Evolutionary conservation across 2,329 filamentous ascomycete species (phyloP).

Genomic region (Phaeosphaeria sp.): DNA sequence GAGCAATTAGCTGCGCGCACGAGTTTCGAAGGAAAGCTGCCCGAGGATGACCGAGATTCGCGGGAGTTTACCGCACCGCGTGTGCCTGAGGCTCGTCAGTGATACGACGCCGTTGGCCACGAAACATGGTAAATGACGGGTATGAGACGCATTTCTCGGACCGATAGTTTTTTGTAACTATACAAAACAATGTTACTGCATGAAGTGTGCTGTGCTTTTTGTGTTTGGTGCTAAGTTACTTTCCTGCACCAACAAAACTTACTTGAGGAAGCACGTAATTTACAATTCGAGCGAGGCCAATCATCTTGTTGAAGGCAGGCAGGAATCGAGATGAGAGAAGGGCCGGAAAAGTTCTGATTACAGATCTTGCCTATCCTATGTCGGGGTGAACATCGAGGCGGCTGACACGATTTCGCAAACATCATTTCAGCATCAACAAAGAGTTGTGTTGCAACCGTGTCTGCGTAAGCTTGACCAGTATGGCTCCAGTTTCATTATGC

Average conservation of each 20-base stretch:
- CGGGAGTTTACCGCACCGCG: conserved; percentile 10
- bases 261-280: too few relatives aligned
- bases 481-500: background rate
- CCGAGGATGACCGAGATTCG: conserved; percentile 11
- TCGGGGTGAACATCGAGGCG: background rate
- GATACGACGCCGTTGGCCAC: background rate
- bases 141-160: background rate
- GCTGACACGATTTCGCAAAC: background rate
- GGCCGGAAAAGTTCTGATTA: background rate
- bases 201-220: too few relatives aligned
- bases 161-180: too few relatives aligned
- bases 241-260: too few relatives aligned
- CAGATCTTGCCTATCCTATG: background rate
- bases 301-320: too few relatives aligned
- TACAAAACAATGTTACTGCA: too few relatives aligned
- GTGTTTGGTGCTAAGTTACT: too few relatives aligned
- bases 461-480: background rate
- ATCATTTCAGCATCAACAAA: background rate
- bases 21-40: conserved; percentile 19
- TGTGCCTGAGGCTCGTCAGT: background rate
- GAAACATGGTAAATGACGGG: background rate
- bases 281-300: too few relatives aligned
- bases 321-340: too few relatives aligned
- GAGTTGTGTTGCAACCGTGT: background rate
- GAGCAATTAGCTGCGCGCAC: conserved; percentile 23